Evolutionary conservation across 805 yeast genomes (phyloP).

Genomic region (Tetrapisispora phaffii): DNA sequence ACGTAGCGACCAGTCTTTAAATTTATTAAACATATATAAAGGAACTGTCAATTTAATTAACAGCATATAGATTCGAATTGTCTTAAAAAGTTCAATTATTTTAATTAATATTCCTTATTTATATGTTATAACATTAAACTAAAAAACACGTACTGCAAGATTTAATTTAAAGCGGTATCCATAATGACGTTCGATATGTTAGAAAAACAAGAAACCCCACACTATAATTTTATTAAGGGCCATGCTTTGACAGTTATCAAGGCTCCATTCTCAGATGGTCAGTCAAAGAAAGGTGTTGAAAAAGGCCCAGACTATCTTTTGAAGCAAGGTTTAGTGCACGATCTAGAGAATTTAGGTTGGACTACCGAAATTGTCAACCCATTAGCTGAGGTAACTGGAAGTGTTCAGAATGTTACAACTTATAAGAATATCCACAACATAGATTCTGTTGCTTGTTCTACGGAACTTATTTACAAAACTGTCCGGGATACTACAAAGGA

Average conservation of each 20-base stretch:
- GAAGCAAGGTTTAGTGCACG: conserved; percentile 57
- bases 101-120: no score
- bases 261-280: conserved; percentile 96
- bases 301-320: conserved; percentile 79
- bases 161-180: background rate
- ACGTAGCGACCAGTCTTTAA: no score
- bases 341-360: conserved; percentile 70
- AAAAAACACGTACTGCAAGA: no score
- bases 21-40: no score
- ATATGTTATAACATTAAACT: no score
- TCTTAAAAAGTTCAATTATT: no score
- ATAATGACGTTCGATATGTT: conserved; percentile 1
- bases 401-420: background rate
- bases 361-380: conserved; percentile 43
- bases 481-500: conserved; percentile 42
- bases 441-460: conserved; percentile 63
- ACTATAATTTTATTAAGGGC: conserved; percentile 42
- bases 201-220: background rate
- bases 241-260: conserved; percentile 54
- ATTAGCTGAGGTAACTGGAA: conserved; percentile 25
- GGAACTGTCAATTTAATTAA: no score
- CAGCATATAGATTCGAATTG: no score
- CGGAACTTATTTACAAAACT: conserved; percentile 51
- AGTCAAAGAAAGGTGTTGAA: conserved; percentile 88
- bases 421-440: conserved; percentile 38